These are phyloP conservation scores for Mucor mucedo DNA, from an alignment of 371 early-diverging fungal species.

Conservation along the genomic window DNA sequence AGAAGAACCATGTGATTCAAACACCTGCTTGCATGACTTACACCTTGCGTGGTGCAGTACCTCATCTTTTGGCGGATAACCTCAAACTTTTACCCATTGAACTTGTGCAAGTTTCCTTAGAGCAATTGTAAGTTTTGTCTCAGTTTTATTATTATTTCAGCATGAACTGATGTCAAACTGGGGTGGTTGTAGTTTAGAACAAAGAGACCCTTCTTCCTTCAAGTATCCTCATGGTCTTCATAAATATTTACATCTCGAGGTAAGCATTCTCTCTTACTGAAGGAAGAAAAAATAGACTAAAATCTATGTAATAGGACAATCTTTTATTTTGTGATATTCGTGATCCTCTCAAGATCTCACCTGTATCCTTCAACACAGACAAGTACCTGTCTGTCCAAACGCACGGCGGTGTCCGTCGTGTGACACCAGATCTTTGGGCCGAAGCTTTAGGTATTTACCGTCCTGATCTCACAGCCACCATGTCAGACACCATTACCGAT, in stretches of 20 bases:
- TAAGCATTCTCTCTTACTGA: conserved; percentile 9
- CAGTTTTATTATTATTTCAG: no score
- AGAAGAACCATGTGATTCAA: conserved; percentile 46
- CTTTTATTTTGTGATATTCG: conserved; percentile 68
- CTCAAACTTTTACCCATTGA: conserved; percentile 51
- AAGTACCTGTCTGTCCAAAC: conserved; percentile 70
- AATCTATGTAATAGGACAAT: conserved; percentile 29
- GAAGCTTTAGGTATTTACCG: conserved; percentile 53
- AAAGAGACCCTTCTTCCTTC: conserved; percentile 51
- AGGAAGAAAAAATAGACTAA: neutral
- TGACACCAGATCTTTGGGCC: conserved; percentile 60
- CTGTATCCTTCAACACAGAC: conserved; percentile 62
- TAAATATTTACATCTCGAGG: conserved; percentile 59
- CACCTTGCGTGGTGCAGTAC: conserved; percentile 74
- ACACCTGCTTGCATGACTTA: conserved; percentile 78
- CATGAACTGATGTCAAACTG: no score
- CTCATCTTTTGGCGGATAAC: conserved; percentile 76
- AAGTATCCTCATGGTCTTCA: conserved; percentile 61
- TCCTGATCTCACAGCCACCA: conserved; percentile 60
- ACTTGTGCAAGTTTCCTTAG: conserved; percentile 57
- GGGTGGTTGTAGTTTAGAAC: conserved; percentile 40
- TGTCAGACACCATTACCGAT: conserved; percentile 54
- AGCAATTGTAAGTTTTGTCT: conserved; percentile 59
- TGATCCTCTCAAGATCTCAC: conserved; percentile 58
- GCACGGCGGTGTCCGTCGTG: conserved; percentile 67